Percentiles rank a stretch among this genome's conserved stretches.
phyloP scores from a whole-genome alignment of 768 basidiomycete genomes.

The Trametes meyenii region DNA sequence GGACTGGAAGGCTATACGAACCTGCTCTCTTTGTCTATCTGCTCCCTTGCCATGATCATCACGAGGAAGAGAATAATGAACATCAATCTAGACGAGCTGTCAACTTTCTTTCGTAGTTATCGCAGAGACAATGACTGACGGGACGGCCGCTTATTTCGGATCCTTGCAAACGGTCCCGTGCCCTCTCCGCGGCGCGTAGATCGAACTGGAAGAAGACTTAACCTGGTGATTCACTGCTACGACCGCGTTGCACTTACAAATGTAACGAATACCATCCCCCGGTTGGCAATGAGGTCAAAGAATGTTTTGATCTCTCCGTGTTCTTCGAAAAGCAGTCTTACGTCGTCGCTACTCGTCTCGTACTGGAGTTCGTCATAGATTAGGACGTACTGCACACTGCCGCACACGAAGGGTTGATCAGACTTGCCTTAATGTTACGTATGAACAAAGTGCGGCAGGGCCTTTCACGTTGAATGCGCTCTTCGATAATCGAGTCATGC shows the following conservation, averaged over 20 bases:
- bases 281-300: constrained; percentile 90
- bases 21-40: constrained; percentile 85
- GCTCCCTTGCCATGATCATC: constrained; percentile 65
- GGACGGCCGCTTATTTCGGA: constrained; percentile 86
- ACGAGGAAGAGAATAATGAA: constrained; percentile 94
- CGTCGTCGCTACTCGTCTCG: constrained; percentile 84
- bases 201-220: constrained; percentile 66
- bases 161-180: constrained; percentile 88
- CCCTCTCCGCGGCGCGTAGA: constrained; percentile 88
- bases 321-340: constrained; percentile 85
- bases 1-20: not conserved
- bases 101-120: not conserved
- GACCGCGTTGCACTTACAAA: constrained; percentile 69
- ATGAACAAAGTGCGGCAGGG: constrained; percentile 97
- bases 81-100: constrained; percentile 76
- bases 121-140: constrained; percentile 52
- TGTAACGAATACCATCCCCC: constrained; percentile 99
- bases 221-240: not conserved
- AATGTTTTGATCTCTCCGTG: constrained; percentile 97
- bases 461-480: constrained; percentile 90
- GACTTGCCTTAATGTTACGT: constrained; percentile 95
- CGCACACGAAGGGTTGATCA: constrained; percentile 3
- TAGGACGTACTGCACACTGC: not conserved
- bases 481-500: constrained; percentile 90
- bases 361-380: constrained; percentile 52